Evolutionary conservation across 805 yeast species (phyloP).

Genomic region (Lipomyces sp.): DNA sequence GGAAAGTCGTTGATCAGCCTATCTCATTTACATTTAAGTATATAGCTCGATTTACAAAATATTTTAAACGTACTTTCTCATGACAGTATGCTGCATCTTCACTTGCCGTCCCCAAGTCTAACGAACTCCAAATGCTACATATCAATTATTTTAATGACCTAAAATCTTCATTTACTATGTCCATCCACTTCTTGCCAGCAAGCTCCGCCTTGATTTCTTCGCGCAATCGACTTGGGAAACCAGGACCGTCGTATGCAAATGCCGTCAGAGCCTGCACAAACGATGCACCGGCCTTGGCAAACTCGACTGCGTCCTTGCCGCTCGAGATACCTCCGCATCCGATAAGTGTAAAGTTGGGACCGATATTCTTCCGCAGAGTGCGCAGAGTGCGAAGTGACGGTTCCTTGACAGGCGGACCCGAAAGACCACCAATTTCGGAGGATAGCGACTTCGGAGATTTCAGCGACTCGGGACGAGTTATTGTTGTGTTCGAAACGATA

Average conservation of each 20-base stretch:
- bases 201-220: slow-evolving; percentile 59
- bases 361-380: slow-evolving; percentile 69
- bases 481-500: slow-evolving; percentile 87
- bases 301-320: slow-evolving; percentile 87
- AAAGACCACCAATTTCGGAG: slow-evolving; percentile 78
- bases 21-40: neutral
- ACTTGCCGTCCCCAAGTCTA: no score
- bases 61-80: no score
- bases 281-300: slow-evolving; percentile 91
- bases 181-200: slow-evolving; percentile 81
- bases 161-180: slow-evolving; percentile 67
- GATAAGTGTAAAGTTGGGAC: slow-evolving; percentile 68
- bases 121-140: no score
- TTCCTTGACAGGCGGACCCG: slow-evolving; percentile 89
- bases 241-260: slow-evolving; percentile 91
- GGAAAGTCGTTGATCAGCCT: slow-evolving; percentile 9
- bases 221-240: slow-evolving; percentile 61
- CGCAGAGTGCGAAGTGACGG: slow-evolving; percentile 67
- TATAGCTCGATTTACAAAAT: neutral
- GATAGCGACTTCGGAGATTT: slow-evolving; percentile 48
- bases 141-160: no score
- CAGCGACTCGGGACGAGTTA: slow-evolving; percentile 68
- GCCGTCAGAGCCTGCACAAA: slow-evolving; percentile 84
- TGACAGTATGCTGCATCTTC: no score
- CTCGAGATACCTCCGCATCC: slow-evolving; percentile 94